Percentiles rank a stretch among this genome's conserved stretches.
Conservation (phyloP, 176 grass and related monocot species). For the Calamus simplicifolius region DNA sequence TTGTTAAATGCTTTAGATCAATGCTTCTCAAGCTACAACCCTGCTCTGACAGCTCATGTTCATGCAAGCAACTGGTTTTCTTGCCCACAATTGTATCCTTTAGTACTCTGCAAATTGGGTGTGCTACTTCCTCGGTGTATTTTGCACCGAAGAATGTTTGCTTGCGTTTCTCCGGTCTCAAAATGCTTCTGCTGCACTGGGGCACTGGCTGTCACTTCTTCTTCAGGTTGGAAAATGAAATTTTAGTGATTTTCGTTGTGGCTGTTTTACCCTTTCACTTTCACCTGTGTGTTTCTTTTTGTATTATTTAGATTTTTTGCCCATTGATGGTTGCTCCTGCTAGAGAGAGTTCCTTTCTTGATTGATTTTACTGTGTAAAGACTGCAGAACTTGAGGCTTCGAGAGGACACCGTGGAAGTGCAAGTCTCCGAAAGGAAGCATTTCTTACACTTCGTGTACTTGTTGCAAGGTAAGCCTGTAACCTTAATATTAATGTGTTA, state of each 20-base stretch:
- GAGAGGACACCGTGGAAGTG: constrained; percentile 73
- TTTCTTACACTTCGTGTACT: constrained; percentile 68
- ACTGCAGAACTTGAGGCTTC: constrained; percentile 73
- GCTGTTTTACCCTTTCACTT: not conserved
- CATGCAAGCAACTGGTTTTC: constrained; percentile 46
- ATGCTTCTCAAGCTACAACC: constrained; percentile 65
- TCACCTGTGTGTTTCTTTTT: not conserved
- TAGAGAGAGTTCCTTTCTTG: not conserved
- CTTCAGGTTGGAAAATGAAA: constrained; percentile 44
- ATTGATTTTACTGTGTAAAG: constrained; percentile 37
- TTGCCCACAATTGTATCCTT: constrained; percentile 29
- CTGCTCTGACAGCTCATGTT: constrained; percentile 49
- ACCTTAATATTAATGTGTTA: not conserved
- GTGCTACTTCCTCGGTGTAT: constrained; percentile 16
- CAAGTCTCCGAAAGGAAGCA: constrained; percentile 71
- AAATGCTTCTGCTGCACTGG: constrained; percentile 79
- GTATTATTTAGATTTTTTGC: constrained; percentile 4
- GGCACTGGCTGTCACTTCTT: constrained; percentile 90
- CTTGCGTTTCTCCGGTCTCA: constrained; percentile 75
- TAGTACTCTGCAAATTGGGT: constrained; percentile 12
- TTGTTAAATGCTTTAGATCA: constrained; percentile 73
- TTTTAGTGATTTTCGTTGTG: not conserved
- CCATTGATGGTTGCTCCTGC: not conserved
- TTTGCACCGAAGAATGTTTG: constrained; percentile 57
- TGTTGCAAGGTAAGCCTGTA: constrained; percentile 61